Percentiles rank a stretch among this genome's conserved stretches.
phyloP scores from a whole-genome alignment of 352 stramenopile species.

The Globisporangium cylindrosporum region DNA sequence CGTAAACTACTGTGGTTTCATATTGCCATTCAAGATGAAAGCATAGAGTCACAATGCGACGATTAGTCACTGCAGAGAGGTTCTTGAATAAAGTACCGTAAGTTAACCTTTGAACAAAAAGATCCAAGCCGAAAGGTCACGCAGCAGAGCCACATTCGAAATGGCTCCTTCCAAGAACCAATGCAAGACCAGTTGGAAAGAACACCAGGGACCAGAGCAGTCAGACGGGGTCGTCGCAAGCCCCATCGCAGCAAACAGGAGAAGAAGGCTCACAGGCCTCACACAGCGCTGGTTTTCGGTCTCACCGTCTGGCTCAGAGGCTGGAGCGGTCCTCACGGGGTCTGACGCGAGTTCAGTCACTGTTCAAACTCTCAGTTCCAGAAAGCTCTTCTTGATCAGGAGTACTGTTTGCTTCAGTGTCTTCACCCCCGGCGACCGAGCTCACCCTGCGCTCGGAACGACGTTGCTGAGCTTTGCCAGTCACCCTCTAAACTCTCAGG shows the following conservation, averaged over 20 bases:
- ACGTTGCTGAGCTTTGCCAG: too few species aligned
- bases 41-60: neutral
- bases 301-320: too few species aligned
- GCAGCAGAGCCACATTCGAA: neutral
- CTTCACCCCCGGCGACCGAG: too few species aligned
- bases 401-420: too few species aligned
- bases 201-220: too few species aligned
- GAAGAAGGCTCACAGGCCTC: neutral
- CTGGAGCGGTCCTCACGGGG: too few species aligned
- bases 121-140: conserved; percentile 10
- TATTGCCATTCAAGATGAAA: neutral
- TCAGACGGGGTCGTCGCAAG: neutral
- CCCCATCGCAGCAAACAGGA: neutral
- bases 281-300: too few species aligned
- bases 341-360: too few species aligned
- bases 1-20: conserved; percentile 3
- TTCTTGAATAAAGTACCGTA: neutral
- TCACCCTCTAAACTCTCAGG: too few species aligned
- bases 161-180: neutral
- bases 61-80: neutral
- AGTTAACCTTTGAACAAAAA: neutral
- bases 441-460: too few species aligned
- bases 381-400: too few species aligned
- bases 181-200: neutral
- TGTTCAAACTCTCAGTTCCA: too few species aligned